These are phyloP conservation scores for Umbelopsis isabellina DNA, from an alignment of 192 early-diverging fungal species.

Conservation along the genomic window DNA sequence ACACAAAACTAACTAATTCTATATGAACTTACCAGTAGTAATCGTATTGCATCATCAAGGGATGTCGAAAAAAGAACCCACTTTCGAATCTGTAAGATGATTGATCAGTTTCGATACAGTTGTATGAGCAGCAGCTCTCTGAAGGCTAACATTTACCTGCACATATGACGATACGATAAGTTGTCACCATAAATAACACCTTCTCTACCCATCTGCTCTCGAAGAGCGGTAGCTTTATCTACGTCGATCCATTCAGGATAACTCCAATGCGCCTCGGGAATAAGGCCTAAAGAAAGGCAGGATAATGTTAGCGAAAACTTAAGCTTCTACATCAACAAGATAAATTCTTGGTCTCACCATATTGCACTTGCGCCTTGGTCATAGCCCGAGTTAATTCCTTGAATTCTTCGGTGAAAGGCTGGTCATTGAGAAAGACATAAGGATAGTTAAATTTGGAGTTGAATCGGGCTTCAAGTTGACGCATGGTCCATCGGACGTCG, in stretches of 20 bases:
- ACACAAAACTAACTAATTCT: not conserved
- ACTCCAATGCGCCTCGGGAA: slow-evolving; percentile 64
- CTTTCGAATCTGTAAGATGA: slow-evolving; percentile 54
- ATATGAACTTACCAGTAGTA: slow-evolving; percentile 67
- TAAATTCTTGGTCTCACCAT: slow-evolving; percentile 42
- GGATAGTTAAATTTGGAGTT: slow-evolving; percentile 82
- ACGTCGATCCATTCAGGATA: slow-evolving; percentile 68
- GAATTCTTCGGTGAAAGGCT: slow-evolving; percentile 73
- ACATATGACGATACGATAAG: slow-evolving; percentile 74
- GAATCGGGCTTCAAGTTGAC: slow-evolving; percentile 81
- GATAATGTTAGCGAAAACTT: not conserved
- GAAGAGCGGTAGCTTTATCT: slow-evolving; percentile 49
- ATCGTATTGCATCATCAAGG: slow-evolving; percentile 66
- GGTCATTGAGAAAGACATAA: slow-evolving; percentile 87
- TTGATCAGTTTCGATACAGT: not conserved
- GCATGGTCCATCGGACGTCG: slow-evolving; percentile 61
- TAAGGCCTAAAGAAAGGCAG: slow-evolving; percentile 42
- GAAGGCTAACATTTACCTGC: slow-evolving; percentile 39
- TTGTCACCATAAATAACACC: slow-evolving; percentile 64
- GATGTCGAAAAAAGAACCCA: slow-evolving; percentile 80
- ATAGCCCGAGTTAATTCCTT: slow-evolving; percentile 55
- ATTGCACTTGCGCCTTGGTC: slow-evolving; percentile 60
- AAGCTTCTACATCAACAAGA: not conserved
- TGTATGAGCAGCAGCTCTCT: not conserved
- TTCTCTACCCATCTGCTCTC: slow-evolving; percentile 56